phyloP scores from a whole-genome alignment of 1,284 basidiomycete species.

The Trichosporon faecale region DNA sequence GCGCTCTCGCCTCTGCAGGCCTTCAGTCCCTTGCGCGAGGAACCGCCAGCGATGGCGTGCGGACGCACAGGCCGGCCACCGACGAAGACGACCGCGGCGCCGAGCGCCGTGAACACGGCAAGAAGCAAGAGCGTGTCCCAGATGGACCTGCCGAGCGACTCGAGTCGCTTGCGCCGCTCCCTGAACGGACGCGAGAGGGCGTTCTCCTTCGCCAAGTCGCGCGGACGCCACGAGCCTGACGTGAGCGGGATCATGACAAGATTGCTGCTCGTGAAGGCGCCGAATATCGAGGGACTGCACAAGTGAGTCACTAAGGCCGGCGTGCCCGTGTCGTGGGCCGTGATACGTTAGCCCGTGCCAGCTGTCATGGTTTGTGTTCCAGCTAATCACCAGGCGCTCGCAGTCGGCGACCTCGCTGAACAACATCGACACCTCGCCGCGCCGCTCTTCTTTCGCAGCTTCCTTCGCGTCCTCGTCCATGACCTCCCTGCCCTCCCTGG shows the following conservation, averaged over 20 bases:
- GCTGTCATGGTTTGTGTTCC: neutral
- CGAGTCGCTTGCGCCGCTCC: conserved; percentile 14
- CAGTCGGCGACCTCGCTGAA: conserved; percentile 38
- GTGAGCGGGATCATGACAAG: conserved; percentile 30
- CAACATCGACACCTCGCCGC: conserved; percentile 22
- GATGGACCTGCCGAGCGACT: neutral
- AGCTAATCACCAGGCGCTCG: conserved; percentile 28
- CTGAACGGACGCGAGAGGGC: conserved; percentile 20
- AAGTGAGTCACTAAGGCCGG: conserved; percentile 10
- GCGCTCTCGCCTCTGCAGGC: conserved; percentile 49
- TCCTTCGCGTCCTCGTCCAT: conserved; percentile 25
- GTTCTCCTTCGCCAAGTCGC: conserved; percentile 7
- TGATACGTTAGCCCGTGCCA: conserved; percentile 23
- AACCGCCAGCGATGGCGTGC: neutral
- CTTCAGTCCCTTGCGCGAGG: conserved; percentile 41
- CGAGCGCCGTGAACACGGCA: neutral
- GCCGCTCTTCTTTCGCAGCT: conserved; percentile 18
- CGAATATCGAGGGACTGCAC: conserved; percentile 25
- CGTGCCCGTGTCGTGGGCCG: neutral
- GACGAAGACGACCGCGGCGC: neutral
- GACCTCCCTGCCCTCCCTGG: conserved; percentile 39
- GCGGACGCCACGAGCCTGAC: neutral
- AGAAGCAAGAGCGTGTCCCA: neutral
- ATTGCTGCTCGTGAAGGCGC: conserved; percentile 49
- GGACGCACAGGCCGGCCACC: neutral